phyloP scores from a whole-genome alignment of 441 rosid genomes.

The Sinapis alba region DNA sequence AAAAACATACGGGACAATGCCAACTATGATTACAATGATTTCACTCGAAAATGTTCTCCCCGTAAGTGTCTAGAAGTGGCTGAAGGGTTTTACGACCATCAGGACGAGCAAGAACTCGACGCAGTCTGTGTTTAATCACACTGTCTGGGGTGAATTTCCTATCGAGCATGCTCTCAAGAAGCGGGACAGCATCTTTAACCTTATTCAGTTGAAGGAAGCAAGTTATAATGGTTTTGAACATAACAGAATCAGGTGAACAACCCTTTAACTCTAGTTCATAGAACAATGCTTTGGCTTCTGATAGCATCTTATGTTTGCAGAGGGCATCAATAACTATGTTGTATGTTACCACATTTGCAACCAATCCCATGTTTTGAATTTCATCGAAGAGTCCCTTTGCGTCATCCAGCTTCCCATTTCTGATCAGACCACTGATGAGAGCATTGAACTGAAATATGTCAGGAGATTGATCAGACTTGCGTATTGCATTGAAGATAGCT shows the following conservation, averaged over 20 bases:
- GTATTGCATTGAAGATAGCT: neutral
- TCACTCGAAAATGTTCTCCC: too few species aligned
- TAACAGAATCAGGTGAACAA: constrained; percentile 36
- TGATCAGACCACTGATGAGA: constrained; percentile 41
- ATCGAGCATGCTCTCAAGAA: constrained; percentile 34
- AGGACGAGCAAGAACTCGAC: constrained; percentile 4
- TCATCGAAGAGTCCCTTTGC: neutral
- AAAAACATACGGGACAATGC: too few species aligned
- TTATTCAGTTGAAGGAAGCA: constrained; percentile 40
- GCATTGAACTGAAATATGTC: constrained; percentile 9
- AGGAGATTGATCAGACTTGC: neutral
- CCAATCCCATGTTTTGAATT: constrained; percentile 26
- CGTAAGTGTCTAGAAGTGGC: constrained; percentile 4
- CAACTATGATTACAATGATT: too few species aligned
- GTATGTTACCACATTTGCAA: constrained; percentile 21
- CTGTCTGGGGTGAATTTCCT: constrained; percentile 33
- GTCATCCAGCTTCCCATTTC: too few species aligned
- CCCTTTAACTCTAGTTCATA: constrained; percentile 41
- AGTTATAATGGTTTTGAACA: constrained; percentile 33
- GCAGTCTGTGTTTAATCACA: constrained; percentile 5
- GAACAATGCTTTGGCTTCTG: constrained; percentile 39
- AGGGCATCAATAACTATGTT: neutral
- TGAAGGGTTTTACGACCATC: constrained; percentile 11
- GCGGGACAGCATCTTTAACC: constrained; percentile 20
- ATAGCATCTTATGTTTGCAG: constrained; percentile 23